Evolutionary conservation across 2,329 filamentous ascomycete genomes (phyloP), one percentile per base, ranked within the genome.

Genomic region (Fusarium bulbicola): DNA sequence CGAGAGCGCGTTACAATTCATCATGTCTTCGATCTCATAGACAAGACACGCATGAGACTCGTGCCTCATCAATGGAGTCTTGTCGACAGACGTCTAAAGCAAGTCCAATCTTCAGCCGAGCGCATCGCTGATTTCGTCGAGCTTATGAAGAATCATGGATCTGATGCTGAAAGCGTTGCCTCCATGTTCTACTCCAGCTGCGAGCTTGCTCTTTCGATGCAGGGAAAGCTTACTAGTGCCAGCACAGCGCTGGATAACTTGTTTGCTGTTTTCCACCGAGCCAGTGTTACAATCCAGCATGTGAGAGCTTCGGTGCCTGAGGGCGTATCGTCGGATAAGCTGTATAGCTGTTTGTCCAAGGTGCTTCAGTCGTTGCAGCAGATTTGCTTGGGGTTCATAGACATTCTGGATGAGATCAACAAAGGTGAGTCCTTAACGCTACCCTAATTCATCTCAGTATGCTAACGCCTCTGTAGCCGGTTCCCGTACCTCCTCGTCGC

Each of bases 401-500:
- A 56, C 15, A 56, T 56, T 5, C 2, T 56, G 16, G 52, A 56
- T 32, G 52, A 56, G 15, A 43, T 56, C 20, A 56, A 56, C 12
- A 56, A 56, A 42, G 37, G 52, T 43, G 0, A 32, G 37, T 24
- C 26, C 11, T 11, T 2, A 14, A 5, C 1, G 8, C 4, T 30
- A 24, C 3, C 2, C 5, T 14, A 1, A 3, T n/a, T n/a, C n/a
- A n/a, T 5, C 5, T 14, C 3, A 1, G 15, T 20, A 7, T 30
- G 4, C 52, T 56, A 56, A 56, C 7, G 3, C 11, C 21, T 43
- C 1, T 12, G 2, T 13, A 56, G 52, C 52, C 15, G 52, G 52
- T 6, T 56, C 52, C 16, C 37, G 21, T 6, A 56, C 37, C 9
- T 32, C 52, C 4, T 42, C 52, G 11, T 56, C 52, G 4, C 26